Evolutionary conservation across 2,329 filamentous ascomycete species (phyloP).

Genomic region (Fusarium sp.): DNA sequence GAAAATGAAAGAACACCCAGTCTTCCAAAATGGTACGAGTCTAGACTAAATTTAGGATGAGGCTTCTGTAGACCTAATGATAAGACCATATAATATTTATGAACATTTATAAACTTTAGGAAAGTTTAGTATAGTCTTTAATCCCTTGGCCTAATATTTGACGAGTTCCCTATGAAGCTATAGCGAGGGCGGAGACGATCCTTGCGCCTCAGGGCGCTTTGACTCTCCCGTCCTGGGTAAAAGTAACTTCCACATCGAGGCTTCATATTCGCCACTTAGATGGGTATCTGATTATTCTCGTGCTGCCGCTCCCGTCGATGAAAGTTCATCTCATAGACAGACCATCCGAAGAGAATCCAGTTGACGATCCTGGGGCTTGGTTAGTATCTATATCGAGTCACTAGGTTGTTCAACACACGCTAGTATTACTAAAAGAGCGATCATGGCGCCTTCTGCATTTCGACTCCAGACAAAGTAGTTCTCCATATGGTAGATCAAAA

Average conservation of each 20-base stretch:
- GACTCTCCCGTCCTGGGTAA: background rate
- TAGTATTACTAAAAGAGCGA: conserved; percentile 44
- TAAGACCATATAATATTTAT: too few relatives aligned
- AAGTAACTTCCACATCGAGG: conserved; percentile 1
- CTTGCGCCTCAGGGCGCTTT: too few relatives aligned
- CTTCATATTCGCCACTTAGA: conserved; percentile 17
- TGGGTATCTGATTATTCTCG: conserved; percentile 38
- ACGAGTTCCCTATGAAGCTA: too few relatives aligned
- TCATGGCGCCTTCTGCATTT: conserved; percentile 40
- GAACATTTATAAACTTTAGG: too few relatives aligned
- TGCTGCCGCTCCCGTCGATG: conserved; percentile 24
- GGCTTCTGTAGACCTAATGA: too few relatives aligned
- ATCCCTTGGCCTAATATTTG: too few relatives aligned
- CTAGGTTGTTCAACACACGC: conserved; percentile 27
- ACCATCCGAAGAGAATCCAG: conserved; percentile 41
- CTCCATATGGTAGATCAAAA: conserved; percentile 43
- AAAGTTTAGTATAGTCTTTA: too few relatives aligned
- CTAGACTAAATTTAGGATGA: too few relatives aligned
- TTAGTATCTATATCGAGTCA: background rate
- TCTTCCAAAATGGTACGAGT: too few relatives aligned
- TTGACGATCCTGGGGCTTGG: conserved; percentile 31
- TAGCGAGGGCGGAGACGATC: too few relatives aligned
- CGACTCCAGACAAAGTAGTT: conserved; percentile 34
- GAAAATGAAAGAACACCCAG: too few relatives aligned
- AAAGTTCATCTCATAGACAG: conserved; percentile 28